A percentile compares a stretch with the other conserved stretches of the same genome.
These are phyloP conservation scores for Cryomyces minteri DNA, from an alignment of 495 filamentous ascomycete species.

Conservation along the genomic window DNA sequence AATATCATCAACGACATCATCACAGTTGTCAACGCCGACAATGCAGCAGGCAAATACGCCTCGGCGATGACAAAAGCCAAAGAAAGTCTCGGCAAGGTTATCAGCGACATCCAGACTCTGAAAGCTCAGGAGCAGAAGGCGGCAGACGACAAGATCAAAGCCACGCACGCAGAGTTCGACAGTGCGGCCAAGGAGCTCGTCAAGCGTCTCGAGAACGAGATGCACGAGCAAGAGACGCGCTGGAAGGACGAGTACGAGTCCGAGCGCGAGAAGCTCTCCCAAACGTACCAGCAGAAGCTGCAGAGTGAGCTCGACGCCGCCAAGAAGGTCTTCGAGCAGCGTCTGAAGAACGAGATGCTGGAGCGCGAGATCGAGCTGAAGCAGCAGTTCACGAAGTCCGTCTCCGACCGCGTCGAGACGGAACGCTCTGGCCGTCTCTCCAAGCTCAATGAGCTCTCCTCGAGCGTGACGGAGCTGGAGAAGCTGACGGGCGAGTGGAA, in stretches of 20 bases:
- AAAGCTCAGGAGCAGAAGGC: constrained; percentile 45
- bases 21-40: constrained; percentile 72
- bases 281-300: constrained; percentile 63
- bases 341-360: constrained; percentile 64
- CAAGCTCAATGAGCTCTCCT: constrained; percentile 63
- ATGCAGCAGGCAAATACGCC: constrained; percentile 50
- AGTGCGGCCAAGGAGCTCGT: constrained; percentile 61
- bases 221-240: constrained; percentile 52
- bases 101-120: constrained; percentile 50
- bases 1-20: constrained; percentile 94
- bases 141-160: constrained; percentile 57
- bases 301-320: constrained; percentile 55
- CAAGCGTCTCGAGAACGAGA: constrained; percentile 47
- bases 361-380: constrained; percentile 83
- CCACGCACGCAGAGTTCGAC: constrained; percentile 60
- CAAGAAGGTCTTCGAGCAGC: constrained; percentile 58
- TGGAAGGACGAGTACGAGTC: constrained; percentile 80
- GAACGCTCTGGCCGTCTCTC: constrained; percentile 78
- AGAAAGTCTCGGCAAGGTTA: constrained; percentile 57
- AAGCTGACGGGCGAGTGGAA: constrained; percentile 71
- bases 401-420: constrained; percentile 66
- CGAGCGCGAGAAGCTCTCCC: constrained; percentile 59
- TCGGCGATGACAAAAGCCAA: constrained; percentile 67
- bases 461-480: constrained; percentile 62
- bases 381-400: constrained; percentile 56